Conservation (phyloP, 371 early-diverging fungal species). For the Batrachochytrium dendrobatidis region DNA sequence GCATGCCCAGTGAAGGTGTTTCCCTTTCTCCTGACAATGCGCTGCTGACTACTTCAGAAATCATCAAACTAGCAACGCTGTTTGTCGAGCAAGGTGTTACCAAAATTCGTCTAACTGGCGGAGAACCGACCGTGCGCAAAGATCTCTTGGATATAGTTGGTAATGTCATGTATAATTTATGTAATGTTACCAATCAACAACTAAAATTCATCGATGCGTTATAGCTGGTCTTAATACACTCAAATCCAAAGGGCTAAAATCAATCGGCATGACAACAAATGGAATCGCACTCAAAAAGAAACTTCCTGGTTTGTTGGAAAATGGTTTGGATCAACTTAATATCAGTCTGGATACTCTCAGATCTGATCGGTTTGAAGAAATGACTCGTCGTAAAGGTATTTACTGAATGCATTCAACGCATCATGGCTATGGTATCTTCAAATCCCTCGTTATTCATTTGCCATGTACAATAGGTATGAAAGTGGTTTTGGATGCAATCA, state of each 20-base stretch:
- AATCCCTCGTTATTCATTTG: neutral
- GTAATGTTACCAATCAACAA: neutral
- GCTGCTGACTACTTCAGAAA: conserved; percentile 72
- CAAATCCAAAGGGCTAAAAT: conserved; percentile 59
- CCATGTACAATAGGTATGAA: conserved; percentile 65
- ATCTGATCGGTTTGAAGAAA: conserved; percentile 73
- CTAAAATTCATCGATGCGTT: conserved; percentile 1
- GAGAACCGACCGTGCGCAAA: conserved; percentile 90
- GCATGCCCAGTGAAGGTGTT: conserved; percentile 92
- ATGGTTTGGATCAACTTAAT: conserved; percentile 80
- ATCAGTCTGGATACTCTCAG: conserved; percentile 87
- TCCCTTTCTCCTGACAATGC: conserved; percentile 60
- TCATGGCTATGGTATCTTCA: neutral
- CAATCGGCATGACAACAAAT: conserved; percentile 88
- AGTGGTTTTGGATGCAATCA: conserved; percentile 65
- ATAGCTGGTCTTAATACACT: conserved; percentile 61
- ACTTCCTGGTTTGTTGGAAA: conserved; percentile 54
- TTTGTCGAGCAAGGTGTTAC: conserved; percentile 84
- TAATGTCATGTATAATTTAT: conserved; percentile 21
- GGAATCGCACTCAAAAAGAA: conserved; percentile 84
- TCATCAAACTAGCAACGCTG: conserved; percentile 64
- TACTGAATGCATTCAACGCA: conserved; percentile 7
- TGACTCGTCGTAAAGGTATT: conserved; percentile 74
- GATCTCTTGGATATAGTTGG: conserved; percentile 79
- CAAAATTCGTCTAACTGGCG: conserved; percentile 91